Percentiles rank a stretch among this genome's conserved stretches.
Conservation (phyloP, 2,329 filamentous ascomycete genomes). For the Emydomyces testavorans region DNA sequence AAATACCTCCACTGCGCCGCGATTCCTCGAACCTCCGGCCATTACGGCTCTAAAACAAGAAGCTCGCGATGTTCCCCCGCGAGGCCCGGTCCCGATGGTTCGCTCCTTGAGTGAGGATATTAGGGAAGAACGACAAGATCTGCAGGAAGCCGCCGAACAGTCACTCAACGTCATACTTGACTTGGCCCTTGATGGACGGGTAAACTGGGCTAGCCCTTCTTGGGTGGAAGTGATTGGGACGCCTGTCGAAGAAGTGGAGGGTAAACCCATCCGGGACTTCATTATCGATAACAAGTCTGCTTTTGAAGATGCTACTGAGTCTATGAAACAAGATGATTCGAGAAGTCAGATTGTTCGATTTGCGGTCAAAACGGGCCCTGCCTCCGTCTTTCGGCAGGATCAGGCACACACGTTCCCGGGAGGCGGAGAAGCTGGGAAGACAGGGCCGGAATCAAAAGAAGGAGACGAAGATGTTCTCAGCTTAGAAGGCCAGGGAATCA, state of each 20-base stretch:
- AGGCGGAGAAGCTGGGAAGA: constrained; percentile 29
- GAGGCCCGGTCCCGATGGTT: constrained; percentile 35
- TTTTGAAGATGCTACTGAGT: constrained; percentile 74
- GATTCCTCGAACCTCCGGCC: constrained; percentile 35
- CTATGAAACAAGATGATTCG: constrained; percentile 85
- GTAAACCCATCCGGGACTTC: constrained; percentile 66
- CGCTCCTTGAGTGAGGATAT: constrained; percentile 75
- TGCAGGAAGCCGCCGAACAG: constrained; percentile 91
- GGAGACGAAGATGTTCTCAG: constrained; percentile 49
- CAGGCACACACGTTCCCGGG: background rate
- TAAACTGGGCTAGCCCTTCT: constrained; percentile 93
- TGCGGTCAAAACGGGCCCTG: constrained; percentile 55
- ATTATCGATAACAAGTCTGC: constrained; percentile 67
- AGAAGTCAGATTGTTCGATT: constrained; percentile 84
- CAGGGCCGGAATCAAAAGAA: constrained; percentile 29
- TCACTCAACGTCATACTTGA: constrained; percentile 95
- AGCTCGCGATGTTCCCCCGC: constrained; percentile 28
- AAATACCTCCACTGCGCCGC: constrained; percentile 13
- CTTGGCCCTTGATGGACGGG: constrained; percentile 74
- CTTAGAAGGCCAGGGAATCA: constrained; percentile 92
- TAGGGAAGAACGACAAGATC: constrained; percentile 80
- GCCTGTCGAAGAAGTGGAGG: constrained; percentile 57
- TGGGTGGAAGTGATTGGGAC: constrained; percentile 91
- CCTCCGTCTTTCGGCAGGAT: constrained; percentile 49
- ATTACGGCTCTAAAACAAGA: constrained; percentile 36